A percentile compares a stretch with the other conserved stretches of the same genome.
phyloP scores from a whole-genome alignment of 108 stramenopile species.

The Stephanodiscus minutulus region DNA sequence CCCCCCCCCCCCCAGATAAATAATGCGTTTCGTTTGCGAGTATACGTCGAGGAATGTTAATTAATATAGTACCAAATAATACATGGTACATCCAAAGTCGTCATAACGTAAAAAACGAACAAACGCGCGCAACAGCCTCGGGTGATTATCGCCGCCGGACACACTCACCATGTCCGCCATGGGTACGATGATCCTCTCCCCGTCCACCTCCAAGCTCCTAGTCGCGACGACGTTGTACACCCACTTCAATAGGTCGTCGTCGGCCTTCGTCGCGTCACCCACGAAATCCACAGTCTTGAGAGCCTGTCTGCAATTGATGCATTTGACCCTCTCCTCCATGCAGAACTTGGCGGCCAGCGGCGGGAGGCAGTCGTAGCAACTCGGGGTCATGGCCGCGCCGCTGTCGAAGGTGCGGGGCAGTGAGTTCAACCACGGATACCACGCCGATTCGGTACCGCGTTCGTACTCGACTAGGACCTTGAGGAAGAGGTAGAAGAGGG shows the following conservation, averaged over 20 bases:
- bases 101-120: too few species aligned
- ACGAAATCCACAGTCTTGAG: neutral
- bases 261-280: slow-evolving; percentile 19
- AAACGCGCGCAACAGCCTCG: too few species aligned
- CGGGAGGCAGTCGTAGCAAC: slow-evolving; percentile 26
- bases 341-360: slow-evolving; percentile 19
- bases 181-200: slow-evolving; percentile 49
- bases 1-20: too few species aligned
- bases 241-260: slow-evolving; percentile 31
- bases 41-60: too few species aligned
- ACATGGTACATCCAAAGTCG: slow-evolving; percentile 8
- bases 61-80: slow-evolving; percentile 21
- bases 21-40: too few species aligned
- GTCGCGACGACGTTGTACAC: slow-evolving; percentile 15
- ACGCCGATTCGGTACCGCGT: slow-evolving; percentile 6
- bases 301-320: slow-evolving; percentile 7
- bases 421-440: slow-evolving; percentile 24
- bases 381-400: slow-evolving; percentile 24
- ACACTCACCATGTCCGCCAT: slow-evolving; percentile 62
- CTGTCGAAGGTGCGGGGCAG: slow-evolving; percentile 26
- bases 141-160: too few species aligned
- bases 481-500: slow-evolving; percentile 20
- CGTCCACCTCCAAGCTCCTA: neutral
- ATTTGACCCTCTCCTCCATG: slow-evolving; percentile 8
- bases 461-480: slow-evolving; percentile 32